These are phyloP conservation scores for Stagonosporopsis vannaccii DNA, from an alignment of 2,329 filamentous ascomycete species.

Conservation along the genomic window DNA sequence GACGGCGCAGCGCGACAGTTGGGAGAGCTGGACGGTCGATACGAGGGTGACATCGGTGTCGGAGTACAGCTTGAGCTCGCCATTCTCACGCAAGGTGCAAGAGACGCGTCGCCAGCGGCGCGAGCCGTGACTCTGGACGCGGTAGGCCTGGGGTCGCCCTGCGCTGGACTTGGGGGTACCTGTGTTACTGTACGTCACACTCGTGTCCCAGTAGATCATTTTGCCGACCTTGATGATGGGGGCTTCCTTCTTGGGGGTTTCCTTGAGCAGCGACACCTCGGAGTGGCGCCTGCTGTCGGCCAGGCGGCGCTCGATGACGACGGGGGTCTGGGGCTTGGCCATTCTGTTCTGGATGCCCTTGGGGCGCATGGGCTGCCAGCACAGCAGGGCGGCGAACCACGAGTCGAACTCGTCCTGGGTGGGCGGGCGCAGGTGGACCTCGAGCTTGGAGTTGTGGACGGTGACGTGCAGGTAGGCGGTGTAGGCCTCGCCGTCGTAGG, in stretches of 20 bases:
- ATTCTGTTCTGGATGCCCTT: conserved; percentile 63
- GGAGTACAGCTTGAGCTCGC: conserved; percentile 87
- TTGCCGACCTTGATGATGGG: conserved; percentile 88
- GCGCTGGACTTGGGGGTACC: conserved; percentile 42
- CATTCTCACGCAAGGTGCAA: conserved; percentile 93
- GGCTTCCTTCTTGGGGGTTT: conserved; percentile 71
- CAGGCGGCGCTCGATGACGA: conserved; percentile 45
- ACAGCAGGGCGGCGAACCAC: conserved; percentile 81
- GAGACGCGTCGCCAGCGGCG: conserved; percentile 87
- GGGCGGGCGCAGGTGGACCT: conserved; percentile 71
- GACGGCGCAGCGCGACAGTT: conserved; percentile 87
- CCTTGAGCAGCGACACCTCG: conserved; percentile 65
- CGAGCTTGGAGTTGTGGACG: conserved; percentile 62
- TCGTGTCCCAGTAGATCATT: conserved; percentile 74
- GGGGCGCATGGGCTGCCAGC: conserved; percentile 79
- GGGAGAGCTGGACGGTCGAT: conserved; percentile 83
- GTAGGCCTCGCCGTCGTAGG: conserved; percentile 56
- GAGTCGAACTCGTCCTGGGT: conserved; percentile 73
- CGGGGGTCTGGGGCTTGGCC: conserved; percentile 56
- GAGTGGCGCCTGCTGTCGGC: conserved; percentile 56
- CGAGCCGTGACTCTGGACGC: conserved; percentile 64
- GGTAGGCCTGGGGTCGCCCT: conserved; percentile 60
- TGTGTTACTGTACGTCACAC: conserved; percentile 59
- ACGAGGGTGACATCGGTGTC: conserved; percentile 84
- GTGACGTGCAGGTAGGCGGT: conserved; percentile 61